phyloP scores from a whole-genome alignment of 2,329 filamentous ascomycete genomes.

The Domatiomyces globalis region DNA sequence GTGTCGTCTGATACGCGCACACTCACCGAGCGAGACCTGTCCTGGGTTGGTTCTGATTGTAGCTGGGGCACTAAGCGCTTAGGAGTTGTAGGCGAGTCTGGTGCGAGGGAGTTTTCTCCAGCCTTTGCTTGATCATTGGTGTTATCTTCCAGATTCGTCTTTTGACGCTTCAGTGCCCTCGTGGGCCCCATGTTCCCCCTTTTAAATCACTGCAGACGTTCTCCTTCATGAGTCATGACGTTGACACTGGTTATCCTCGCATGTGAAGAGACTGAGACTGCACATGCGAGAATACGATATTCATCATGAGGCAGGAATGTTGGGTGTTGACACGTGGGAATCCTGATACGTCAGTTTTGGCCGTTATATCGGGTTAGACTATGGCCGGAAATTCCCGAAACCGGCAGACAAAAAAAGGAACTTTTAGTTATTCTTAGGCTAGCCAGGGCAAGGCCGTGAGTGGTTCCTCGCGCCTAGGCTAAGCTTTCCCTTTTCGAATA shows the following conservation, averaged over 20 bases:
- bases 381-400: not conserved
- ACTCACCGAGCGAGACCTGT: constrained; percentile 8
- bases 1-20: not conserved
- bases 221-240: not conserved
- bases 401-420: not conserved
- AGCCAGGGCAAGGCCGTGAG: not conserved
- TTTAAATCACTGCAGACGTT: not conserved
- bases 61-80: not conserved
- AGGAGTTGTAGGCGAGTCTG: constrained; percentile 5
- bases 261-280: not conserved
- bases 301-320: constrained; percentile 12
- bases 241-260: not conserved
- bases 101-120: constrained; percentile 8
- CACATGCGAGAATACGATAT: not conserved
- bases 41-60: not conserved
- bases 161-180: constrained; percentile 17
- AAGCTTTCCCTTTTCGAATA: not conserved
- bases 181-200: constrained; percentile 11
- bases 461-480: not conserved
- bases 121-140: constrained; percentile 4
- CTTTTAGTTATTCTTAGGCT: not conserved
- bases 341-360: not conserved
- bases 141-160: constrained; percentile 12
- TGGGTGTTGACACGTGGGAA: not conserved
- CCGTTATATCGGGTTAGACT: not conserved